Base-by-base conservation (phyloP, 2,329 filamentous ascomycete species). In the Fusarium mundagurra region DNA sequence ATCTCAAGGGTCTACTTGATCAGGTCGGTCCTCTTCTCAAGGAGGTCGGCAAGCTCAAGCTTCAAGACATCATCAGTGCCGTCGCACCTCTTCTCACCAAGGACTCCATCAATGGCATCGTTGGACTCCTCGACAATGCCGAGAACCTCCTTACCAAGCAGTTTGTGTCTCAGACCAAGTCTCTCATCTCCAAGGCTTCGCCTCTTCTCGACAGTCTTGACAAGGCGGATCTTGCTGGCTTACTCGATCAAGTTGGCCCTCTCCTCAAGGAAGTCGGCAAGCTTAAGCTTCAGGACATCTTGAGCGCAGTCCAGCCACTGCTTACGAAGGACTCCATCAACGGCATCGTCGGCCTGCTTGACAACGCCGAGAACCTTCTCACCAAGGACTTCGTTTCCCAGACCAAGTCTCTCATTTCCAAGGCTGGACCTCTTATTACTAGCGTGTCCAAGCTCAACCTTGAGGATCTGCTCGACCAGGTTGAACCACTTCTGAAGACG, bases 21-120 rank as follows among this genome's bases (percentile, higher is more conserved):
- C 79, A 82, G 6, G 51, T 84, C 4, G 77, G 77, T 10, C 83
- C 83, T 1, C 67, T 85, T 0, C 71, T 85, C 1, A 81, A 79
- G 9, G 68, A 79, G 11, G 73, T 76, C 77, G 72, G 79, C 69
- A 79, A 82, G 51, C 69, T 83, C n/a, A 78, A 83, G 44, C 71
- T 83, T 0, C 57, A 78, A 8, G 76, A 78, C 4, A 64, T 83
- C 2, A 36, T 83, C 0, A 67, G 77, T 4, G 71, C 81, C 5
- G 50, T 83, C 0, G 63, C 72, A 8, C 81, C 81, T 2, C 63
- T 83, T 3, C 77, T 83, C 4, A 82, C 80, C 1, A 76, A 76
- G 36, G 76, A 82, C 2, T 79, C 78, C 0, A 73, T 82, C 41
- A 75, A 81, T 5, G 78, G 81, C 14, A 70, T 83, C 18, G 69